A percentile compares a stretch with the other conserved stretches of the same genome.
These are phyloP conservation scores for Aspergillus pseudoterreus DNA, from an alignment of 2,329 filamentous ascomycete species.

Conservation along the genomic window DNA sequence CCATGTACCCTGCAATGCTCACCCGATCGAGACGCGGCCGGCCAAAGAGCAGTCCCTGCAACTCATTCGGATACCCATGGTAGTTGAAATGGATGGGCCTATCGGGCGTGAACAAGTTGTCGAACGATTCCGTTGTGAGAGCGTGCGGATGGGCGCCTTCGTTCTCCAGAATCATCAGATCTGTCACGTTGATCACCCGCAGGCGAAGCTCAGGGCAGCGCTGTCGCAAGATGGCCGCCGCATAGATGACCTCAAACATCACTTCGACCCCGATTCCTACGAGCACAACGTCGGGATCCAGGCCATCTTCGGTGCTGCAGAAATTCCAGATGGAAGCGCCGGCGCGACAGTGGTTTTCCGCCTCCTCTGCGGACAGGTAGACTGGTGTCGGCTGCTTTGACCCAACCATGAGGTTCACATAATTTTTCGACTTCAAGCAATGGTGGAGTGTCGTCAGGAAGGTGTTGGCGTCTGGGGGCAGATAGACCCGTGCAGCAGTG, in stretches of 20 bases:
- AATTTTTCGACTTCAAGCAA: constrained; percentile 59
- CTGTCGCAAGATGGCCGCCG: constrained; percentile 53
- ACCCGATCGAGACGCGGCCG: constrained; percentile 51
- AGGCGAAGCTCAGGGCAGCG: constrained; percentile 53
- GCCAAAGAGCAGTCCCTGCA: constrained; percentile 61
- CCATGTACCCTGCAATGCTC: constrained; percentile 57
- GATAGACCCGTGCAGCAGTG: constrained; percentile 57
- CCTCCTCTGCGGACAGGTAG: constrained; percentile 58
- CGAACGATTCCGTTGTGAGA: constrained; percentile 51
- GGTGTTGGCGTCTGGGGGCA: constrained; percentile 65
- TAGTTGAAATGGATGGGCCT: constrained; percentile 62
- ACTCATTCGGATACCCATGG: constrained; percentile 60
- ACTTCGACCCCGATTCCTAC: constrained; percentile 64
- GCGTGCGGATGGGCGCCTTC: constrained; percentile 58
- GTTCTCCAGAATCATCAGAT: constrained; percentile 59
- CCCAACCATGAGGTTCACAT: constrained; percentile 65
- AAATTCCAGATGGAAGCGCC: constrained; percentile 62
- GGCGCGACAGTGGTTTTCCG: constrained; percentile 56
- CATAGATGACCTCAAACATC: constrained; percentile 62
- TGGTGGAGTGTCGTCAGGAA: constrained; percentile 63
- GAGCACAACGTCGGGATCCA: constrained; percentile 60
- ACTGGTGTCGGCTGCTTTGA: constrained; percentile 63
- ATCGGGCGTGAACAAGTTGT: constrained; percentile 56
- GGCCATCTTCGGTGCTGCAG: constrained; percentile 54
- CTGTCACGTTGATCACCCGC: constrained; percentile 63